Evolutionary conservation across 164 flowering plant genomes (phyloP).

Genomic region (Tetracentron sinense): DNA sequence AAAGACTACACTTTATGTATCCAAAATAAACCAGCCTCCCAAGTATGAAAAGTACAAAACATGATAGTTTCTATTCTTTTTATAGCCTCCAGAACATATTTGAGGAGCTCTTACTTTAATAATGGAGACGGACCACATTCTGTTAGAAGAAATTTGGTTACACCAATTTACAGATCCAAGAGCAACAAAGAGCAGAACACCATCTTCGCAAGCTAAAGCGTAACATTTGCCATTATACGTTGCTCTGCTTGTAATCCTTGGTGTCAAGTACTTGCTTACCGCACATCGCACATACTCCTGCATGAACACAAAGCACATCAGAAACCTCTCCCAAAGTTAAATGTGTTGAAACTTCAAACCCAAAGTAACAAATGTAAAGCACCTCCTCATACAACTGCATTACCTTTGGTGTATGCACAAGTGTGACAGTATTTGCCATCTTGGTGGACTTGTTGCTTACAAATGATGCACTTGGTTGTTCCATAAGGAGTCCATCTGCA

Average conservation of each 20-base stretch:
- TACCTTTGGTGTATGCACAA: constrained; percentile 94
- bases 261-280: constrained; percentile 96
- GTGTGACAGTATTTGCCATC: constrained; percentile 92
- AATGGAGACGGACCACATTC: background rate
- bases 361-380: no score
- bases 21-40: background rate
- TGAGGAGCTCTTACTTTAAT: background rate
- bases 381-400: no score
- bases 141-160: background rate
- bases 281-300: constrained; percentile 99
- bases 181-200: background rate
- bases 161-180: constrained; percentile 11
- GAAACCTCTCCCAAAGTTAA: background rate
- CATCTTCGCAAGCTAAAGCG: background rate
- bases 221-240: constrained; percentile 39
- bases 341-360: background rate
- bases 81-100: background rate
- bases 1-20: no score
- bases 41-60: background rate
- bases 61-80: background rate
- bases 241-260: constrained; percentile 84
- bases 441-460: constrained; percentile 99
- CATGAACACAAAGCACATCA: constrained; percentile 15
- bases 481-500: constrained; percentile 97
- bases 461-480: constrained; percentile 79